Evolutionary conservation across 768 basidiomycete species (phyloP), one percentile per base, ranked within the genome.

Genomic region (Naganishia vaughanmartiniae): DNA sequence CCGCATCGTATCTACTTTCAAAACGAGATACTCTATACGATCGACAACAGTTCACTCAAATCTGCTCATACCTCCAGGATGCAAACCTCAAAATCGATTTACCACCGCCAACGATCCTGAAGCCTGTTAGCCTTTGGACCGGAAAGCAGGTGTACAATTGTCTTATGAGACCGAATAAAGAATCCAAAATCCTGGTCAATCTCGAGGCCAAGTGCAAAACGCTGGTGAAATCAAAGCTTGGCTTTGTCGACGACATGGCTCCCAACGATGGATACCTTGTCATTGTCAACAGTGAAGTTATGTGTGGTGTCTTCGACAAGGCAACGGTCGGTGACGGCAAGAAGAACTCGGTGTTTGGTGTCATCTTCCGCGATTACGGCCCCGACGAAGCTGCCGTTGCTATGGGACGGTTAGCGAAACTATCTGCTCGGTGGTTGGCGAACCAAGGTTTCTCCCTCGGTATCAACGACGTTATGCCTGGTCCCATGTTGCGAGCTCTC

Each of bases 251-350:
- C 28, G 96, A 99, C 75, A 85, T 99, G 80, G 90, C 91, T 12
- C 94, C 95, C 0, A 98, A 99, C 77, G 96, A 99, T 75, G 95
- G 95, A 0, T 98, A 92, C 89, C 86, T 99, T 31, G 96, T 99
- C 54, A 88, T 99, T 67, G 88, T 93, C 73, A 99, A 98, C 80
- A 93, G 91, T 77, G 94, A 99, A 82, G 92, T 99, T 75, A 99
- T 98, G 93, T 97, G 94, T 76, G 96, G 96, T 54, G 91, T 93
- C 19, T 95, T 98, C 89, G 96, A 99, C 83, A 99, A 99, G 83
- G 91, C 91, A 19, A 97, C 93, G 0, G 89, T 98, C 4, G 96
- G 96, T 66, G 90, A 92, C 75, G 96, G 96, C 65, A 99, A 99
- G 86, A 98, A 99, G 85, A 98, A 97, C 79, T 96, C 93, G 1